phyloP scores from a whole-genome alignment of 257 asterid species.

The Petrea volubilis region DNA sequence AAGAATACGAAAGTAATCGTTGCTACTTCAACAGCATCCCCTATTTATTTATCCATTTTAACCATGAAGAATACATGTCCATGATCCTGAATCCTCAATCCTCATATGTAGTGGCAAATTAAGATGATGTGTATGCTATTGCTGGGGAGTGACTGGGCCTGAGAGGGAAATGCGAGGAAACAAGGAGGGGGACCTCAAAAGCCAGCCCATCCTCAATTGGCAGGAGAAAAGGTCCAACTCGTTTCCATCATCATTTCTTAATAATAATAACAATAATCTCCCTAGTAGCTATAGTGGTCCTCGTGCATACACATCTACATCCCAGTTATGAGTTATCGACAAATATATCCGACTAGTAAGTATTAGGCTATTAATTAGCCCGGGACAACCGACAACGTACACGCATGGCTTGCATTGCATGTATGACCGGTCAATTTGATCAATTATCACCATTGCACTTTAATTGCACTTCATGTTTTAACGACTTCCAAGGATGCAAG shows the following conservation, averaged over 20 bases:
- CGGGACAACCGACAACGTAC: no score
- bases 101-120: no score
- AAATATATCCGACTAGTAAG: no score
- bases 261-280: no score
- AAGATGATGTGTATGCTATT: neutral
- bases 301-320: neutral
- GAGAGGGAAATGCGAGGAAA: constrained; percentile 9
- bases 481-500: no score
- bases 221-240: constrained; percentile 10
- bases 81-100: neutral
- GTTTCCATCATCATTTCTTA: neutral
- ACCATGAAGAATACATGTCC: neutral
- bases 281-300: no score
- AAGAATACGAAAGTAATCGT: neutral
- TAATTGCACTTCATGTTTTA: no score
- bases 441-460: no score
- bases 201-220: constrained; percentile 19
- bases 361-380: no score
- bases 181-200: neutral
- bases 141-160: constrained; percentile 15
- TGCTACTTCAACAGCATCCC: neutral
- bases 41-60: neutral
- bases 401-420: no score
- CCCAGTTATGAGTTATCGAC: neutral
- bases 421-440: no score